Conservation (phyloP, 768 basidiomycete genomes). For the Pleurotus sapidus region DNA sequence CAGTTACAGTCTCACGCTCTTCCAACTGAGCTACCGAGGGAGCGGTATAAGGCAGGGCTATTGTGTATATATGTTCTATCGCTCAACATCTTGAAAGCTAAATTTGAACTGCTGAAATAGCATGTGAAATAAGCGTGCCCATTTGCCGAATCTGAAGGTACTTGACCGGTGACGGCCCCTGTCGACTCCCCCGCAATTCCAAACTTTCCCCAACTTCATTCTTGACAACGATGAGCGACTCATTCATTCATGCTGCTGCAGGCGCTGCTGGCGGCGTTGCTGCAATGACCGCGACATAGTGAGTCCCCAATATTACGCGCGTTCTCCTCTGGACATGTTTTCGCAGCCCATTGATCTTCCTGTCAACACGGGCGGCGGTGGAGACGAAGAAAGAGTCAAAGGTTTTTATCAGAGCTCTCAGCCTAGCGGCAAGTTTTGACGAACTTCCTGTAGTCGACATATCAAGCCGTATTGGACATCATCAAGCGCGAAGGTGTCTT, state of each 20-base stretch:
- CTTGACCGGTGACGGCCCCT: too few species aligned
- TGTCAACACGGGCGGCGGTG: constrained; percentile 92
- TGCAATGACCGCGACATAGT: constrained; percentile 93
- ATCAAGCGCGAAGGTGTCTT: constrained; percentile 80
- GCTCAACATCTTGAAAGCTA: too few species aligned
- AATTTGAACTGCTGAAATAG: too few species aligned
- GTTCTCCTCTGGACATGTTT: neutral
- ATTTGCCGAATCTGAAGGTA: too few species aligned
- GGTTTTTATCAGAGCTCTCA: constrained; percentile 31
- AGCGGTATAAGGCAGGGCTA: neutral
- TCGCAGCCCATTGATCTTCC: constrained; percentile 81
- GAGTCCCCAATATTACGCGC: constrained; percentile 20
- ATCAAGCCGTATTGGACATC: constrained; percentile 68
- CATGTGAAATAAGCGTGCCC: too few species aligned
- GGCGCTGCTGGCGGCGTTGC: constrained; percentile 88
- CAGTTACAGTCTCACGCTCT: constrained; percentile 9
- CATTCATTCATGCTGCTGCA: constrained; percentile 80
- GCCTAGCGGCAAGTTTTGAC: too few species aligned
- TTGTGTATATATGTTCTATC: too few species aligned
- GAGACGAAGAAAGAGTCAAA: constrained; percentile 78
- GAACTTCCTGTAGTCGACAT: constrained; percentile 46
- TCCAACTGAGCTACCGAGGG: constrained; percentile 9
- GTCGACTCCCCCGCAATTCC: too few species aligned
- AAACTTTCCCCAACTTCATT: too few species aligned
- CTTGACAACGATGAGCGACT: constrained; percentile 57